Percentiles rank a stretch among this genome's conserved stretches.
Conservation (phyloP, 768 basidiomycete species). For the Dacryopinax spathularia region DNA sequence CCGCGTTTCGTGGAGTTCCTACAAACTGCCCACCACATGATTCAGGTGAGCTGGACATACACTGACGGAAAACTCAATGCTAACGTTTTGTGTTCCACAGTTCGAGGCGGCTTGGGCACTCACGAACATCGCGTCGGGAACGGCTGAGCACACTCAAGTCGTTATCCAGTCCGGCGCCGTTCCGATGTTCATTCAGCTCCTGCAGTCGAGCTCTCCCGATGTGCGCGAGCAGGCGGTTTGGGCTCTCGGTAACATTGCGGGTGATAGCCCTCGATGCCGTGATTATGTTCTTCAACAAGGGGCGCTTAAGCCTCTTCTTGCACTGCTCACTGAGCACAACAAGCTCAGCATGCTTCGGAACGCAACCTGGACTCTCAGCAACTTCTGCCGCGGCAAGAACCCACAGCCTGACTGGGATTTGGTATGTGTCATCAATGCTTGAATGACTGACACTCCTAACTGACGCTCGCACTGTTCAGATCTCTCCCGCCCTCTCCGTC, state of each 20-base stretch:
- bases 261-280: slow-evolving; percentile 92
- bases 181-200: slow-evolving; percentile 90
- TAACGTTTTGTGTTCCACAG: slow-evolving; percentile 26
- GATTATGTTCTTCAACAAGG: slow-evolving; percentile 92
- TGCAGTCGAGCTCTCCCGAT: slow-evolving; percentile 65
- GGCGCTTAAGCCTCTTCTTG: slow-evolving; percentile 81
- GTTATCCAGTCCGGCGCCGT: slow-evolving; percentile 92
- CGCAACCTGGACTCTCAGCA: slow-evolving; percentile 98
- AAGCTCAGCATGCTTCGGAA: slow-evolving; percentile 97
- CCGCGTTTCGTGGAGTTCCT: slow-evolving; percentile 95
- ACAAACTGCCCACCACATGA: slow-evolving; percentile 33
- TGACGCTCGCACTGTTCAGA: slow-evolving; percentile 34
- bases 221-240: slow-evolving; percentile 99
- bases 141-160: slow-evolving; percentile 94
- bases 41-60: slow-evolving; percentile 26
- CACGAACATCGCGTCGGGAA: slow-evolving; percentile 96
- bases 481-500: slow-evolving; percentile 91
- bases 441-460: background rate
- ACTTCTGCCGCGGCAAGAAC: slow-evolving; percentile 96
- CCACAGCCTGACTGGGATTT: slow-evolving; percentile 97
- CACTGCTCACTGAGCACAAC: slow-evolving; percentile 86
- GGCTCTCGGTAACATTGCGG: slow-evolving; percentile 98
- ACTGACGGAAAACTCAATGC: background rate
- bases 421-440: slow-evolving; percentile 34
- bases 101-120: slow-evolving; percentile 98